Percentiles rank a stretch among this genome's conserved stretches.
Conservation (phyloP, 768 basidiomycete genomes). For the Tricholoma furcatifolium region DNA sequence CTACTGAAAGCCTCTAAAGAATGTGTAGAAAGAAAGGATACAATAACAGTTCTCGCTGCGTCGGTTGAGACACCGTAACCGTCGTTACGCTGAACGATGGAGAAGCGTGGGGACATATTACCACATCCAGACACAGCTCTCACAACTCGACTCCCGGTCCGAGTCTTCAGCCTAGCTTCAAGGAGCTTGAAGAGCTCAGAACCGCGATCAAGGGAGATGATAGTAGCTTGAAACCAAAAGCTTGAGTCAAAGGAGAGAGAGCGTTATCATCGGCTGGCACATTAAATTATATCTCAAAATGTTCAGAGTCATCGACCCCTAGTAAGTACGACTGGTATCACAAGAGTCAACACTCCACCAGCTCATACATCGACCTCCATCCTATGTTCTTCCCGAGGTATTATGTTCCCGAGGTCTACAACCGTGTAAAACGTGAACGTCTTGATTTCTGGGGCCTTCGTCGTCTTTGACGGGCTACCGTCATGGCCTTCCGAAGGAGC, state of each 20-base stretch:
- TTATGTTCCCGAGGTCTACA: slow-evolving; percentile 73
- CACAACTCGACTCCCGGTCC: neutral
- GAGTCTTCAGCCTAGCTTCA: neutral
- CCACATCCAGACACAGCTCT: neutral
- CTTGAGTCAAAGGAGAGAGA: no score
- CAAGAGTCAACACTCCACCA: neutral
- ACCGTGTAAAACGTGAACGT: slow-evolving; percentile 89
- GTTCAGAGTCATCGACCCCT: no score
- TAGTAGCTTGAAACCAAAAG: no score
- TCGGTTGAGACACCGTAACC: neutral
- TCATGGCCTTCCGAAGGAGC: slow-evolving; percentile 63
- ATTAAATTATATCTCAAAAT: no score
- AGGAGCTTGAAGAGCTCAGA: no score
- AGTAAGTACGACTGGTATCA: neutral
- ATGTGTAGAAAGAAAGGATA: slow-evolving; percentile 10
- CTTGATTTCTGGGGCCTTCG: slow-evolving; percentile 69
- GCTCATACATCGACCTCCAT: slow-evolving; percentile 23
- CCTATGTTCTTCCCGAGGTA: slow-evolving; percentile 54
- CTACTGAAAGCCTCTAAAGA: slow-evolving; percentile 10
- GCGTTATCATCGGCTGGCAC: no score
- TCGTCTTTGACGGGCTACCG: slow-evolving; percentile 38
- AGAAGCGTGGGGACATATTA: slow-evolving; percentile 9
- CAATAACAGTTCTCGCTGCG: slow-evolving; percentile 3
- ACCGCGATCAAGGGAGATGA: no score
- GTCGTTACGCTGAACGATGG: slow-evolving; percentile 18